phyloP scores from a whole-genome alignment of 208 protist genomes.

The Crithidia expoeki region DNA sequence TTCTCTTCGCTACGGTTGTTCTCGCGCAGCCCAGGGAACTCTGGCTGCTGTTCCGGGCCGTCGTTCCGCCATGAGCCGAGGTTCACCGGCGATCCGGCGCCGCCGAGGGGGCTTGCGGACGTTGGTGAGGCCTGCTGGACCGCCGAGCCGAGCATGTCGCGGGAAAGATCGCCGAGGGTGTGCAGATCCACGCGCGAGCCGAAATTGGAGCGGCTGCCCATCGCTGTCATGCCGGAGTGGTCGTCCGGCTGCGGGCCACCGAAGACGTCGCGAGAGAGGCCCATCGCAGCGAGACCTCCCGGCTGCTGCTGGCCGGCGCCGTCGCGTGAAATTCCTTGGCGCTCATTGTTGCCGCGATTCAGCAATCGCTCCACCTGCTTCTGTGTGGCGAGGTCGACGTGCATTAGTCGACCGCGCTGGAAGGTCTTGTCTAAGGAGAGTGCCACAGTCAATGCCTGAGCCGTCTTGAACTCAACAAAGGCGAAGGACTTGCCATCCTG shows the following conservation, averaged over 20 bases:
- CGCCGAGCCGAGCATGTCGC: slow-evolving; percentile 74
- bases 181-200: slow-evolving; percentile 59
- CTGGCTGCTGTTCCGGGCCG: slow-evolving; percentile 48
- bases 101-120: slow-evolving; percentile 26
- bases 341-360: slow-evolving; percentile 42
- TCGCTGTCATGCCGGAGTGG: slow-evolving; percentile 17
- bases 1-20: slow-evolving; percentile 27
- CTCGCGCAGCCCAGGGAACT: slow-evolving; percentile 41
- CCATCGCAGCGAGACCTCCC: slow-evolving; percentile 34
- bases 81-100: slow-evolving; percentile 41
- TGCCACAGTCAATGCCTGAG: slow-evolving; percentile 67
- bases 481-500: slow-evolving; percentile 85
- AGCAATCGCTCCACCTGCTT: slow-evolving; percentile 84
- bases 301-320: slow-evolving; percentile 53
- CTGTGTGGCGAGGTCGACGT: slow-evolving; percentile 78
- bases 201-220: slow-evolving; percentile 58
- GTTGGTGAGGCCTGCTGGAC: slow-evolving; percentile 39
- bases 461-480: slow-evolving; percentile 82
- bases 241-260: slow-evolving; percentile 57
- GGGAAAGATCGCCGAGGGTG: slow-evolving; percentile 63
- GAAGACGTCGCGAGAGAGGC: slow-evolving; percentile 73
- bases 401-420: slow-evolving; percentile 70
- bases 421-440: slow-evolving; percentile 67
- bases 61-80: slow-evolving; percentile 71
- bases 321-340: slow-evolving; percentile 47